Conservation (phyloP, 495 filamentous ascomycete genomes). For the Xylaria telfairii region DNA sequence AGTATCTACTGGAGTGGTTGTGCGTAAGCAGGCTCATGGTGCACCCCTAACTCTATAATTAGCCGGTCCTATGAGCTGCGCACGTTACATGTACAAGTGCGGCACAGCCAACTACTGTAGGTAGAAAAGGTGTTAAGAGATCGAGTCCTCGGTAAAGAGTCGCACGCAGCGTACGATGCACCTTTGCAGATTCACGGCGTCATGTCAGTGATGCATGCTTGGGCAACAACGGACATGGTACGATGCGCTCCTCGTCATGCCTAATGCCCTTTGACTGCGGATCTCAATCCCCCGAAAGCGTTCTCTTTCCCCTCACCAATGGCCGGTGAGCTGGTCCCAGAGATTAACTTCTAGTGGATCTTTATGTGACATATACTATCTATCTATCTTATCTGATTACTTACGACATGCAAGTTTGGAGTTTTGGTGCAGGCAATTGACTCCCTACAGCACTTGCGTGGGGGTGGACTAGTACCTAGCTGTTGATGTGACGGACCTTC, state of each 20-base stretch:
- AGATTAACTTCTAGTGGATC: neutral
- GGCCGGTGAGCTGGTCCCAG: neutral
- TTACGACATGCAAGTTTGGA: neutral
- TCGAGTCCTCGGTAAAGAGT: neutral
- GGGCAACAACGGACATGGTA: neutral
- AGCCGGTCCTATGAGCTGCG: neutral
- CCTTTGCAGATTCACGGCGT: neutral
- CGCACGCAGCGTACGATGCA: neutral
- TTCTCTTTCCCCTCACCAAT: neutral
- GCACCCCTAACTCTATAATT: slow-evolving; percentile 24
- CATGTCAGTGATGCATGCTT: neutral
- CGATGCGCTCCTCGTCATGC: neutral
- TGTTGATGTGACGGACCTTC: neutral
- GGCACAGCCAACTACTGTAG: neutral
- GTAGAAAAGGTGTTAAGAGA: neutral
- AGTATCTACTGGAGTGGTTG: no score
- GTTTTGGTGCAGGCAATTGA: neutral
- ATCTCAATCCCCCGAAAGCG: neutral
- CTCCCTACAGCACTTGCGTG: neutral
- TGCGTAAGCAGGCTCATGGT: neutral
- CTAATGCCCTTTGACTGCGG: neutral
- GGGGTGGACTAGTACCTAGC: neutral
- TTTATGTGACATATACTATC: neutral
- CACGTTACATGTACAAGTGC: neutral
- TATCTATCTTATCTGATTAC: neutral